A percentile compares a stretch with the other conserved stretches of the same genome.
These are phyloP conservation scores for Thelonectria rubi DNA, from an alignment of 2,329 filamentous ascomycete species.

Conservation along the genomic window DNA sequence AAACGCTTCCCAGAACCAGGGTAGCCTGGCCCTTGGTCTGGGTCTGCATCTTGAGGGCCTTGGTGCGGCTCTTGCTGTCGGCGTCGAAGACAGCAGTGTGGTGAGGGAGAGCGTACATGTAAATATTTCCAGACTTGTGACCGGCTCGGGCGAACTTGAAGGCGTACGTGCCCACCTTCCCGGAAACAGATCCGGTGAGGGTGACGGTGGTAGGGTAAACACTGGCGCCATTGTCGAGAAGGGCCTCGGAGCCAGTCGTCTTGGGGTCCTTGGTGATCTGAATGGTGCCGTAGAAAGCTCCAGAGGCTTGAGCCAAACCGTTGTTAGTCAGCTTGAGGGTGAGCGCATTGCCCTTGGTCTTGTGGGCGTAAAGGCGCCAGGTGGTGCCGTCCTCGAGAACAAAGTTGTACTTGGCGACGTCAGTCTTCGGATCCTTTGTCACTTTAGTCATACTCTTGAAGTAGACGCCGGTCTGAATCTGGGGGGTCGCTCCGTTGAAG, in stretches of 20 bases:
- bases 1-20: slow-evolving; percentile 75
- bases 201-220: slow-evolving; percentile 73
- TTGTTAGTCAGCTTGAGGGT: slow-evolving; percentile 75
- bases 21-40: slow-evolving; percentile 86
- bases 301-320: slow-evolving; percentile 69
- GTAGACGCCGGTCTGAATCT: slow-evolving; percentile 77
- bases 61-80: slow-evolving; percentile 58
- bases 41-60: slow-evolving; percentile 73
- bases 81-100: slow-evolving; percentile 79
- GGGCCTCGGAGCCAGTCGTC: slow-evolving; percentile 62
- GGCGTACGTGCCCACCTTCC: slow-evolving; percentile 73
- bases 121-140: slow-evolving; percentile 64
- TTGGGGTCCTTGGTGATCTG: slow-evolving; percentile 83
- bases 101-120: slow-evolving; percentile 91
- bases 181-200: slow-evolving; percentile 70
- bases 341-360: slow-evolving; percentile 66
- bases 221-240: slow-evolving; percentile 81
- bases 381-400: slow-evolving; percentile 74
- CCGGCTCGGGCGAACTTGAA: slow-evolving; percentile 80
- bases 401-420: slow-evolving; percentile 80
- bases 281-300: slow-evolving; percentile 78
- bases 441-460: slow-evolving; percentile 73
- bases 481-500: slow-evolving; percentile 75
- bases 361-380: slow-evolving; percentile 84
- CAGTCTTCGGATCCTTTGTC: slow-evolving; percentile 64